Conservation (phyloP, 163 green algal species). For the Chlamydomonas reinhardtii region DNA sequence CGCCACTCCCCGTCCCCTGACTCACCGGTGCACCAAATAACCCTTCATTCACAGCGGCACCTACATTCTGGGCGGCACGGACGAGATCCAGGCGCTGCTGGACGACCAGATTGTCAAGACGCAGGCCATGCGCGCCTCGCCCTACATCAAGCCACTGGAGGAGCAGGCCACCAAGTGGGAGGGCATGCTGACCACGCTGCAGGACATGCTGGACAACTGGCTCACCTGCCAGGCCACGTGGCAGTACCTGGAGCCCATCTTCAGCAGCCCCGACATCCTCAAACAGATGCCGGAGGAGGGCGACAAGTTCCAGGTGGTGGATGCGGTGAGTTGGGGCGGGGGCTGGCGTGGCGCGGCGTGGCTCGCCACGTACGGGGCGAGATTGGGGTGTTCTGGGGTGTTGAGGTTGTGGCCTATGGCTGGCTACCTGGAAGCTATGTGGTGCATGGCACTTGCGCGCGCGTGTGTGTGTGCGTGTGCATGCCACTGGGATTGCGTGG, state of each 20-base stretch:
- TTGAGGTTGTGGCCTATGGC: too few species aligned
- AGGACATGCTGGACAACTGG: constrained; percentile 85
- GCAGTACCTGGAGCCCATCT: constrained; percentile 89
- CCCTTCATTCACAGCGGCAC: constrained; percentile 57
- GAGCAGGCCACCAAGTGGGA: constrained; percentile 71
- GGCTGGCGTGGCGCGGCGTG: too few species aligned
- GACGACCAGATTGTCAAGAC: constrained; percentile 86
- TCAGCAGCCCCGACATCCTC: constrained; percentile 83
- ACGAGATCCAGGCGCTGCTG: constrained; percentile 84
- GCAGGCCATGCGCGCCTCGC: constrained; percentile 75
- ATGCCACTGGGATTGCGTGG: too few species aligned
- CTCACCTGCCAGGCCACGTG: constrained; percentile 81
- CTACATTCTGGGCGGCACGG: constrained; percentile 77
- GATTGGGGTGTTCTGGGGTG: too few species aligned
- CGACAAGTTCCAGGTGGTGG: constrained; percentile 74
- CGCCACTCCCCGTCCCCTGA: too few species aligned
- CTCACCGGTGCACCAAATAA: too few species aligned
- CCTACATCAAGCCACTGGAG: constrained; percentile 81
- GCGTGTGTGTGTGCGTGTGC: too few species aligned
- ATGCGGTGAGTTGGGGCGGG: constrained; percentile 16
- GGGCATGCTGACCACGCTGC: constrained; percentile 66
- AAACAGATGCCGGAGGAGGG: constrained; percentile 86
- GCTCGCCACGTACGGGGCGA: too few species aligned
- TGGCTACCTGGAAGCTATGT: too few species aligned
- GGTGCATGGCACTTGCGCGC: too few species aligned